phyloP scores from a whole-genome alignment of 2,329 filamentous ascomycete genomes.

The Colletotrichum shisoi region DNA sequence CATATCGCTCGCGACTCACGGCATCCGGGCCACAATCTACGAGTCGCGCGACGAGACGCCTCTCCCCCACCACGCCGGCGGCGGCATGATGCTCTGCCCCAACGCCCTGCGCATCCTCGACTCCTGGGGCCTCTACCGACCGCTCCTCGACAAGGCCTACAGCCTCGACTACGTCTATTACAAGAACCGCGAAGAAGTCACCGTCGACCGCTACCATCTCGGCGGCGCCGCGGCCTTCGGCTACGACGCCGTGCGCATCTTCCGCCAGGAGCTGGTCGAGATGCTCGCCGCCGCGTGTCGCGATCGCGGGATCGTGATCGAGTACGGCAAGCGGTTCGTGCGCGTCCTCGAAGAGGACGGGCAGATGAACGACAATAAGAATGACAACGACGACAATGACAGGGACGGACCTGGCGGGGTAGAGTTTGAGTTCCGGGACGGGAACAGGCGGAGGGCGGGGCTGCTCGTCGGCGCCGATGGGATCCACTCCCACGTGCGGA shows the following conservation, averaged over 20 bases:
- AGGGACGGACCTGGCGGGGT: slow-evolving; percentile 45
- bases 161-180: slow-evolving; percentile 62
- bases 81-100: slow-evolving; percentile 67
- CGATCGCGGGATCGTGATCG: slow-evolving; percentile 49
- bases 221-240: slow-evolving; percentile 58
- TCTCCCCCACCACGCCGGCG: slow-evolving; percentile 56
- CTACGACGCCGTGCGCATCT: slow-evolving; percentile 63
- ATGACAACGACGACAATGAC: too few species aligned
- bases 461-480: slow-evolving; percentile 66
- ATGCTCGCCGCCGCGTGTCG: slow-evolving; percentile 49
- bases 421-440: slow-evolving; percentile 58
- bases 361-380: neutral
- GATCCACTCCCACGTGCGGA: slow-evolving; percentile 64
- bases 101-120: slow-evolving; percentile 65
- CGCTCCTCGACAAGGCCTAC: slow-evolving; percentile 56
- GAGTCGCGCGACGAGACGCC: slow-evolving; percentile 53
- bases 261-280: slow-evolving; percentile 57
- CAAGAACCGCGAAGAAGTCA: slow-evolving; percentile 47
- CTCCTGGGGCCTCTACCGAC: slow-evolving; percentile 56
- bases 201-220: slow-evolving; percentile 57
- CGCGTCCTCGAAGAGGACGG: slow-evolving; percentile 53
- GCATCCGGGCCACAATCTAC: slow-evolving; percentile 60
- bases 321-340: slow-evolving; percentile 56
- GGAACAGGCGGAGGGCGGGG: slow-evolving; percentile 49
- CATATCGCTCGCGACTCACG: slow-evolving; percentile 60